phyloP scores from a whole-genome alignment of 805 yeast genomes.

The Blastobotrys mokoenaii region DNA sequence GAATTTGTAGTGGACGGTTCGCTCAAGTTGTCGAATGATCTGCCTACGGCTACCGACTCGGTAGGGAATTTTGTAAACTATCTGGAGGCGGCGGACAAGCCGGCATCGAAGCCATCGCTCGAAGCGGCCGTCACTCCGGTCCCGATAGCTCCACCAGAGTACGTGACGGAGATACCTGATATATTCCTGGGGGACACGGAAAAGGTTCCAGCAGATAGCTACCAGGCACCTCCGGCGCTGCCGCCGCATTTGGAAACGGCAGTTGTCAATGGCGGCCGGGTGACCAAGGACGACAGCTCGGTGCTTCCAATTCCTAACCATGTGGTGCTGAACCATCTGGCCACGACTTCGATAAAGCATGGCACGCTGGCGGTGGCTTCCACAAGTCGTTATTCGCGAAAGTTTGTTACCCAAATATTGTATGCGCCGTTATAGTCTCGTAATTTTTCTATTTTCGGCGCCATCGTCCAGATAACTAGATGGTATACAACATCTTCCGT shows the following conservation, averaged over 20 bases:
- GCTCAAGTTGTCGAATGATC: constrained; percentile 67
- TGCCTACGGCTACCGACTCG: constrained; percentile 90
- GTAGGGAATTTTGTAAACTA: constrained; percentile 89
- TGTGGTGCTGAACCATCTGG: constrained; percentile 75
- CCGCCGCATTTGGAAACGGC: constrained; percentile 5
- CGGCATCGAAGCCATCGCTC: neutral
- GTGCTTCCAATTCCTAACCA: constrained; percentile 48
- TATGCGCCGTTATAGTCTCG: constrained; percentile 54
- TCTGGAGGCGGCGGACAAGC: constrained; percentile 46
- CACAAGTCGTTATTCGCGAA: constrained; percentile 70
- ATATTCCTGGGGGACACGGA: neutral
- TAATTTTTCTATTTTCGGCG: no score
- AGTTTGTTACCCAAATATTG: constrained; percentile 73
- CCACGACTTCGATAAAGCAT: constrained; percentile 79
- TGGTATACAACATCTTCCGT: no score
- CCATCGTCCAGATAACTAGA: no score
- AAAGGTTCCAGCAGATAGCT: neutral
- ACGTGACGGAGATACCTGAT: constrained; percentile 1
- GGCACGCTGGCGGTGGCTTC: constrained; percentile 80
- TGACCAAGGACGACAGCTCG: neutral
- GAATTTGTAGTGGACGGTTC: constrained; percentile 87
- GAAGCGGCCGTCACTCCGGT: neutral
- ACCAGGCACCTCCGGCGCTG: constrained; percentile 1
- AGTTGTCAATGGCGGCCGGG: neutral
- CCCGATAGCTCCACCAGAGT: neutral